Percentiles rank a stretch among this genome's conserved stretches.
phyloP scores from a whole-genome alignment of 2,329 filamentous ascomycete species.

The Claviceps arundinis region DNA sequence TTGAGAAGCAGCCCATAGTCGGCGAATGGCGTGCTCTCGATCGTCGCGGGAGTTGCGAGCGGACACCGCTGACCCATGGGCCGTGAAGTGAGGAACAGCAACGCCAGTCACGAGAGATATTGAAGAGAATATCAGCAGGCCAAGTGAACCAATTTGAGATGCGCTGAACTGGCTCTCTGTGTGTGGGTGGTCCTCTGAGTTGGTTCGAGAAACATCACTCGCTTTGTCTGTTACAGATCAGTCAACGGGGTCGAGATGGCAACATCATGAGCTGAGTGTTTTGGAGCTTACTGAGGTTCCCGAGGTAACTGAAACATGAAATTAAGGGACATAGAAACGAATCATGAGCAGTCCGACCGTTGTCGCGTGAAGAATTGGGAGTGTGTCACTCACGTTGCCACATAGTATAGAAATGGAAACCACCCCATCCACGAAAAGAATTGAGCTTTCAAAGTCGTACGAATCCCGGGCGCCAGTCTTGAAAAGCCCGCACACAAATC shows the following conservation, averaged over 20 bases:
- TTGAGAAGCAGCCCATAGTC: background rate
- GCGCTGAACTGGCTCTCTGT: background rate
- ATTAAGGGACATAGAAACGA: too few species aligned
- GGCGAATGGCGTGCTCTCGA: background rate
- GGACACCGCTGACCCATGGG: background rate
- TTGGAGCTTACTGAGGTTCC: background rate
- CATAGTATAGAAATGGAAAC: conserved; percentile 2
- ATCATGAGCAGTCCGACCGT: background rate
- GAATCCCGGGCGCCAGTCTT: background rate
- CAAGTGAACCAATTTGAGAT: background rate
- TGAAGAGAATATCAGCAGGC: background rate
- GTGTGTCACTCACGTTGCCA: background rate
- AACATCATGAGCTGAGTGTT: background rate
- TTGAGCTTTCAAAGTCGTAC: background rate
- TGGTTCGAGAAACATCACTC: background rate
- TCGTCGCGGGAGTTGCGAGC: background rate
- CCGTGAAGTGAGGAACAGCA: background rate
- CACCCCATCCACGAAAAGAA: conserved; percentile 1
- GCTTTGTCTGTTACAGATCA: background rate
- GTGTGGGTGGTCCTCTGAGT: background rate
- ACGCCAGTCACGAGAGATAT: background rate
- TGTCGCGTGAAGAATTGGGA: background rate
- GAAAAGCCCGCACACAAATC: background rate
- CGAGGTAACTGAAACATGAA: background rate
- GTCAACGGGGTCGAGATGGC: background rate